Conservation (phyloP, 805 yeast genomes). For the Barnettozyma californica region DNA sequence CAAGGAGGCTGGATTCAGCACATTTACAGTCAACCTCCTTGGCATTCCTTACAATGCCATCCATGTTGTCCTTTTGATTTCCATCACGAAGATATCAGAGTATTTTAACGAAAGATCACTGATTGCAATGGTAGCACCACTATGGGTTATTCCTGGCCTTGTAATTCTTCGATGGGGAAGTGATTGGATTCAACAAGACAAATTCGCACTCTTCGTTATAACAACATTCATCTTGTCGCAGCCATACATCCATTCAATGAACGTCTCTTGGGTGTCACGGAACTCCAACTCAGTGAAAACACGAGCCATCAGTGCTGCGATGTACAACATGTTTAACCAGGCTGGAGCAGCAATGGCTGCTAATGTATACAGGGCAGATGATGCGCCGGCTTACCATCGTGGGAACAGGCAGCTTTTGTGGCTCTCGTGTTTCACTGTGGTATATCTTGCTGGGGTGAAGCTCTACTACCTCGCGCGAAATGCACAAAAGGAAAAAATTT, state of each 20-base stretch:
- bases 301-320: conserved; percentile 58
- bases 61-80: conserved; percentile 32
- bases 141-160: conserved; percentile 31
- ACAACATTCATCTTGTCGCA: conserved; percentile 4
- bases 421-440: conserved; percentile 3
- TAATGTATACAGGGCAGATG: conserved; percentile 52
- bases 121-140: conserved; percentile 27
- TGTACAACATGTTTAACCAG: conserved; percentile 63
- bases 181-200: conserved; percentile 7
- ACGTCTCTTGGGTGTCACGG: conserved; percentile 42
- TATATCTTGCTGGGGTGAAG: conserved; percentile 17
- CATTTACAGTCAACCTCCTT: conserved; percentile 45
- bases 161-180: conserved; percentile 34
- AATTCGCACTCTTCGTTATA: conserved; percentile 28
- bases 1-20: conserved; percentile 43
- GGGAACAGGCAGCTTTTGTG: conserved; percentile 39
- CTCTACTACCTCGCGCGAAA: conserved; percentile 29
- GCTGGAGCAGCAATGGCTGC: conserved; percentile 48
- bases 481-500: conserved; percentile 36
- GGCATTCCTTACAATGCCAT: conserved; percentile 44
- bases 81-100: conserved; percentile 35
- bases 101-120: conserved; percentile 9
- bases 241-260: conserved; percentile 7
- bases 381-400: conserved; percentile 50
- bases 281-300: conserved; percentile 57